phyloP scores from a whole-genome alignment of 1,139 yeast genomes.

The Scheffersomyces stambukii region DNA sequence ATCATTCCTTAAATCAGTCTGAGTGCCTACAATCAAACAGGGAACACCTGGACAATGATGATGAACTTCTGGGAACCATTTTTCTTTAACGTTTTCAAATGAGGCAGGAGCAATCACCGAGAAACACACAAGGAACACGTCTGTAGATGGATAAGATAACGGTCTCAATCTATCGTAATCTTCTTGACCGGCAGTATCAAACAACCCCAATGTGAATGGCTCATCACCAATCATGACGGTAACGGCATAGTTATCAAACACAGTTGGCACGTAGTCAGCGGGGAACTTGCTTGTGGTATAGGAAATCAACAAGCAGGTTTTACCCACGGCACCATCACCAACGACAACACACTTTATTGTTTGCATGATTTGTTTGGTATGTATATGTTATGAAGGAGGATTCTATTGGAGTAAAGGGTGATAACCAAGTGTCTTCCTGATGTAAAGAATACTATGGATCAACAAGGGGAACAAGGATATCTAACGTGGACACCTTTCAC shows the following conservation, averaged over 20 bases:
- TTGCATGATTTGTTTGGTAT: constrained; percentile 47
- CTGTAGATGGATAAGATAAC: constrained; percentile 88
- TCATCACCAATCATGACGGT: constrained; percentile 81
- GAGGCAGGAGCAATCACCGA: constrained; percentile 81
- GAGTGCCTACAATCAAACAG: constrained; percentile 93
- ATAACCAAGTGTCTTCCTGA: no score
- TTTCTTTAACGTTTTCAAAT: constrained; percentile 66
- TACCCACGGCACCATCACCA: constrained; percentile 97
- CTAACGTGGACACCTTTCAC: no score
- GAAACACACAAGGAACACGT: constrained; percentile 82
- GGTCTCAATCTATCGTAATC: constrained; percentile 92
- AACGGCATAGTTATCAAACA: constrained; percentile 86
- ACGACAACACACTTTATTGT: constrained; percentile 93
- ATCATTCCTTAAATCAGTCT: constrained; percentile 90
- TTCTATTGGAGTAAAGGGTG: no score
- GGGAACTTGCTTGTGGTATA: constrained; percentile 95
- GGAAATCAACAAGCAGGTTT: constrained; percentile 81
- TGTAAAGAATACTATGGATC: no score
- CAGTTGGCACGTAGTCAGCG: constrained; percentile 92
- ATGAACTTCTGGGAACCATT: constrained; percentile 85
- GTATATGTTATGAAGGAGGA: no score
- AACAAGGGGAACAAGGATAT: no score
- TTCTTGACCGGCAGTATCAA: constrained; percentile 99
- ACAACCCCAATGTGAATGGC: constrained; percentile 76
- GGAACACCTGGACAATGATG: constrained; percentile 87